phyloP scores from a whole-genome alignment of 257 asterid genomes.

The Primulina tabacum region DNA sequence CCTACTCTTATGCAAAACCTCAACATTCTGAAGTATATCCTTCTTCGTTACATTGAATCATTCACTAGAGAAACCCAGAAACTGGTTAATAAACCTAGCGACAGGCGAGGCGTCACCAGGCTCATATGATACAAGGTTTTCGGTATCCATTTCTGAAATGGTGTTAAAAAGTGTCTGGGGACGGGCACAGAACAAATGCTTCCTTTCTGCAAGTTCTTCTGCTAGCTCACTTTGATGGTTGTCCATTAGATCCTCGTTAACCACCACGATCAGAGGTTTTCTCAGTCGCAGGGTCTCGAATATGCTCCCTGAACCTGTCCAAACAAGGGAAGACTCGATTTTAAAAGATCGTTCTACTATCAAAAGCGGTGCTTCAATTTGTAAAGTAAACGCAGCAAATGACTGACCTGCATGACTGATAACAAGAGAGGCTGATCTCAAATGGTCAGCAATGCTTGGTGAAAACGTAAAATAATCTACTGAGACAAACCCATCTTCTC shows the following conservation, averaged over 20 bases:
- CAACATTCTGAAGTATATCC: neutral
- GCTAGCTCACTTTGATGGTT: slow-evolving; percentile 92
- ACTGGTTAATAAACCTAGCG: neutral
- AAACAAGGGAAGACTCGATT: slow-evolving; percentile 5
- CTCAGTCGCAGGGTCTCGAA: slow-evolving; percentile 70
- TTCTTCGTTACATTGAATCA: neutral
- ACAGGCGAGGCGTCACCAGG: neutral
- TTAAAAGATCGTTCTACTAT: neutral
- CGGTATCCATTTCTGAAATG: neutral
- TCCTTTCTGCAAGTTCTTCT: slow-evolving; percentile 83
- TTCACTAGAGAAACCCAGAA: neutral
- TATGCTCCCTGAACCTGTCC: slow-evolving; percentile 95
- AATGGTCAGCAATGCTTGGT: slow-evolving; percentile 78
- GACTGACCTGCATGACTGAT: slow-evolving; percentile 83
- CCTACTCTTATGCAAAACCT: neutral
- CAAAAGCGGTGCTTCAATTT: neutral
- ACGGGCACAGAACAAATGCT: neutral
- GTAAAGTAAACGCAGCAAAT: neutral
- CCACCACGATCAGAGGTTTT: slow-evolving; percentile 82
- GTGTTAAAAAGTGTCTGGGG: neutral
- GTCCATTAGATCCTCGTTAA: slow-evolving; percentile 95
- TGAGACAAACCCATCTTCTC: slow-evolving; percentile 54
- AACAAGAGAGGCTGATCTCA: slow-evolving; percentile 85
- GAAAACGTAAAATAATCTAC: slow-evolving; percentile 84
- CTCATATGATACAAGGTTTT: neutral